Percentiles rank a stretch among this genome's conserved stretches.
Conservation (phyloP, 2,329 filamentous ascomycete species). For the Dothistroma septosporum region DNA sequence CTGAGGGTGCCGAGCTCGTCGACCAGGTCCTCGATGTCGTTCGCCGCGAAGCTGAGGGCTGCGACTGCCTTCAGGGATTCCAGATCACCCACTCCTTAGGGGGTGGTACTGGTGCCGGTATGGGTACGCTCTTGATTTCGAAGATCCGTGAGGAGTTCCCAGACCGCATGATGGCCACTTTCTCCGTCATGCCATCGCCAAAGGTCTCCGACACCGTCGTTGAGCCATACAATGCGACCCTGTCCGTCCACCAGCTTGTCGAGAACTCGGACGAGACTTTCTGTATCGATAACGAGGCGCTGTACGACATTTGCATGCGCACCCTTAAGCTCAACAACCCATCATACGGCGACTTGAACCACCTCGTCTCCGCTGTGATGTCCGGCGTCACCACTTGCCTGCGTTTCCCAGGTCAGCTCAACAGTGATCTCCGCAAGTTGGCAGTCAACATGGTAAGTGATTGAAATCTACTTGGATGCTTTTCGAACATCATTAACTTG, state of each 20-base stretch:
- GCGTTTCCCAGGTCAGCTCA: slow-evolving; percentile 98
- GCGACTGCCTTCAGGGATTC: slow-evolving; percentile 99
- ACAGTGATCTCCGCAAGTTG: slow-evolving; percentile 99
- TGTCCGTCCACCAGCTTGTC: slow-evolving; percentile 97
- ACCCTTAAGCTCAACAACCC: slow-evolving; percentile 98
- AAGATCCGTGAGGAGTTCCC: slow-evolving; percentile 99
- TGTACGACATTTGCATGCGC: slow-evolving; percentile 99
- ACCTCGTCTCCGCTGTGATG: slow-evolving; percentile 99
- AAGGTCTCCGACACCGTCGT: slow-evolving; percentile 99
- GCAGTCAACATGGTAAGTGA: slow-evolving; percentile 99
- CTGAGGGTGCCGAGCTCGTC: slow-evolving; percentile 97
- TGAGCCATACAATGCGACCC: slow-evolving; percentile 99
- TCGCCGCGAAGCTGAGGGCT: slow-evolving; percentile 96
- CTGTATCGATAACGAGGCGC: slow-evolving; percentile 99
- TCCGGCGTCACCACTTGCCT: slow-evolving; percentile 97
- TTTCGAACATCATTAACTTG: no score
- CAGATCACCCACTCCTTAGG: slow-evolving; percentile 99
- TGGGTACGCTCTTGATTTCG: slow-evolving; percentile 99
- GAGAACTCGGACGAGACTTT: slow-evolving; percentile 99
- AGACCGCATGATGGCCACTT: slow-evolving; percentile 99
- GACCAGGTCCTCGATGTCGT: slow-evolving; percentile 98
- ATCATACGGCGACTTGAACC: slow-evolving; percentile 98
- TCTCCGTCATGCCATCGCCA: slow-evolving; percentile 96
- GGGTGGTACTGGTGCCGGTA: slow-evolving; percentile 95
- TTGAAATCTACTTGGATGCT: no score